Evolutionary conservation across 306 rosid genomes (phyloP).

Genomic region (Biancaea sappan): DNA sequence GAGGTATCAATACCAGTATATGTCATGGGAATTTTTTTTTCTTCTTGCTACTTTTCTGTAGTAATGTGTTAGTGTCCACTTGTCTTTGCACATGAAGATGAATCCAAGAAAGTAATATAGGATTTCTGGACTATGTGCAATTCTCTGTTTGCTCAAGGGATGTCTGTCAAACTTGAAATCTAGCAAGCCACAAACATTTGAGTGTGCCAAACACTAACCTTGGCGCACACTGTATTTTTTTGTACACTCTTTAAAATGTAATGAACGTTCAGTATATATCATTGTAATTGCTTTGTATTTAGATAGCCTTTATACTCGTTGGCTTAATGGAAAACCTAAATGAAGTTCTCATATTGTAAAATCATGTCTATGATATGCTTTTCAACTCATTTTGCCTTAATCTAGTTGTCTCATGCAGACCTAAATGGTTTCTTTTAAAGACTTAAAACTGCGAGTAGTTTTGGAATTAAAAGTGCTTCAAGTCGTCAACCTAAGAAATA

Average conservation of each 20-base stretch:
- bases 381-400: background rate
- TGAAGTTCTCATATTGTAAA: background rate
- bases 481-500: too few species aligned
- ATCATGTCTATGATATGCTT: too few species aligned
- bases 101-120: too few species aligned
- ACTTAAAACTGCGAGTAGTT: background rate
- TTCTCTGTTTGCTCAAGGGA: background rate
- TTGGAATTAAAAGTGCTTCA: background rate
- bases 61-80: background rate
- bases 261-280: background rate
- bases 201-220: background rate
- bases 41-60: background rate
- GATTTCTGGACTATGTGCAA: background rate
- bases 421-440: background rate
- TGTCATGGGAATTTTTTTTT: background rate
- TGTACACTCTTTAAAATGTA: background rate
- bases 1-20: background rate
- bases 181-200: background rate
- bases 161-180: background rate
- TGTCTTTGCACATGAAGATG: background rate
- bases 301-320: background rate
- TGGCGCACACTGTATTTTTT: background rate
- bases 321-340: background rate
- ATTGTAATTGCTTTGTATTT: background rate
- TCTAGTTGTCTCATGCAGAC: background rate